A percentile compares a stretch with the other conserved stretches of the same genome.
Conservation (phyloP, 371 early-diverging fungal species). For the Fennellomyces sp. region DNA sequence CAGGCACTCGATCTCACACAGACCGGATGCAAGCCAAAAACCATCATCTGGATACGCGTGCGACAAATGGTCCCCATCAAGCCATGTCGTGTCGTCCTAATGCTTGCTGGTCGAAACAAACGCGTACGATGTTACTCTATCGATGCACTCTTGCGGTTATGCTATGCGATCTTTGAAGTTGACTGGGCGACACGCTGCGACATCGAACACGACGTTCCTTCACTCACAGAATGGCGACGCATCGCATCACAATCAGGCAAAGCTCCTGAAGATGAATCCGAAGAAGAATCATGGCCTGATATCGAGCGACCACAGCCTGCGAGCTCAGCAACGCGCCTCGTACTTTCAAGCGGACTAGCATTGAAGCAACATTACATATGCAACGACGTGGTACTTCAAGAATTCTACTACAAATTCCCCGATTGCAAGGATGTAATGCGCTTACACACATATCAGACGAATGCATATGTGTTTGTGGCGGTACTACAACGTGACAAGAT, state of each 20-base stretch:
- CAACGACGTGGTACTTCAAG: slow-evolving; percentile 26
- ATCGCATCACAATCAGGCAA: slow-evolving; percentile 23
- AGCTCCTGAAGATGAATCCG: slow-evolving; percentile 6
- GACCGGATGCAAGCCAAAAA: slow-evolving; percentile 13
- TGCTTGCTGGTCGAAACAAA: slow-evolving; percentile 36
- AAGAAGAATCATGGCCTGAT: neutral
- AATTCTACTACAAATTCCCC: slow-evolving; percentile 42
- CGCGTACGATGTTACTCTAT: slow-evolving; percentile 50
- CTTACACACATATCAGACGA: slow-evolving; percentile 39
- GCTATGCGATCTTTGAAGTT: slow-evolving; percentile 28
- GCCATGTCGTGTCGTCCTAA: slow-evolving; percentile 34
- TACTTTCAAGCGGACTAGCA: slow-evolving; percentile 5
- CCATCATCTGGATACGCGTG: slow-evolving; percentile 34
- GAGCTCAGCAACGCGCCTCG: slow-evolving; percentile 8
- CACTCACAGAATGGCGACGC: slow-evolving; percentile 16
- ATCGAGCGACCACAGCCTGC: neutral
- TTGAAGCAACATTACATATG: slow-evolving; percentile 27
- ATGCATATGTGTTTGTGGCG: slow-evolving; percentile 37
- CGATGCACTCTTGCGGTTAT: slow-evolving; percentile 31
- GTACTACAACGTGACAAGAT: slow-evolving; percentile 37
- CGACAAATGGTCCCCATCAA: slow-evolving; percentile 32
- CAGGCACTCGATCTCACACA: slow-evolving; percentile 27
- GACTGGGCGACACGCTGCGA: slow-evolving; percentile 29
- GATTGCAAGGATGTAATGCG: slow-evolving; percentile 36
- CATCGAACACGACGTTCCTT: slow-evolving; percentile 23